These are phyloP conservation scores for Ammopiptanthus mongolicus DNA, from an alignment of 306 rosid genomes.

Conservation along the genomic window DNA sequence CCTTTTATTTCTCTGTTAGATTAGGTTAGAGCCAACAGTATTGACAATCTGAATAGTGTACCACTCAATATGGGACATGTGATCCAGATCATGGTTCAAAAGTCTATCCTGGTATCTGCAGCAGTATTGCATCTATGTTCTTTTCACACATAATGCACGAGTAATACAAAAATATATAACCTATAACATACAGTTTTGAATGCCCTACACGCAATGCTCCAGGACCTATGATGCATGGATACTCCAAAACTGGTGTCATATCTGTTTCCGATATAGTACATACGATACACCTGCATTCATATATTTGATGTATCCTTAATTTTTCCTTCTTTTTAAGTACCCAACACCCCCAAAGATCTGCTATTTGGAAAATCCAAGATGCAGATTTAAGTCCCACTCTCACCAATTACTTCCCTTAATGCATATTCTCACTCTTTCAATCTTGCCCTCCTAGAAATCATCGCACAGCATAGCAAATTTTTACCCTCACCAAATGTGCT, in stretches of 20 bases:
- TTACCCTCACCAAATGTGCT: not conserved
- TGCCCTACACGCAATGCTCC: not conserved
- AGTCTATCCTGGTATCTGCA: not conserved
- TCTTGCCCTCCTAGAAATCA: not conserved
- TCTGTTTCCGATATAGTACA: too few relatives aligned
- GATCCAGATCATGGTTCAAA: not conserved
- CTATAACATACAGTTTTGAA: not conserved
- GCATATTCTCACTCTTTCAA: not conserved
- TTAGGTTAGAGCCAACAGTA: not conserved
- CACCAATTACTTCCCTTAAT: not conserved
- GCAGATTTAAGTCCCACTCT: not conserved
- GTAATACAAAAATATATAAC: not conserved
- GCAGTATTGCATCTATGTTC: not conserved
- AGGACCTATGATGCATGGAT: not conserved
- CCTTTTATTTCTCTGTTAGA: not conserved
- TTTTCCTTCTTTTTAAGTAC: not conserved
- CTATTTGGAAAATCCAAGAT: not conserved
- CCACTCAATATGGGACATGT: not conserved
- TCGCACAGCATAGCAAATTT: too few relatives aligned
- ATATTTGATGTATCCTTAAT: not conserved
- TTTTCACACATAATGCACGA: not conserved
- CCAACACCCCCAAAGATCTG: not conserved
- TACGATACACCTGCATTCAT: not conserved
- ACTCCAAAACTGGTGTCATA: not conserved
- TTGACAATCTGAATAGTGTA: not conserved